Base-by-base conservation (phyloP, 2,329 filamentous ascomycete species). In the Colletotrichum gigasporum region DNA sequence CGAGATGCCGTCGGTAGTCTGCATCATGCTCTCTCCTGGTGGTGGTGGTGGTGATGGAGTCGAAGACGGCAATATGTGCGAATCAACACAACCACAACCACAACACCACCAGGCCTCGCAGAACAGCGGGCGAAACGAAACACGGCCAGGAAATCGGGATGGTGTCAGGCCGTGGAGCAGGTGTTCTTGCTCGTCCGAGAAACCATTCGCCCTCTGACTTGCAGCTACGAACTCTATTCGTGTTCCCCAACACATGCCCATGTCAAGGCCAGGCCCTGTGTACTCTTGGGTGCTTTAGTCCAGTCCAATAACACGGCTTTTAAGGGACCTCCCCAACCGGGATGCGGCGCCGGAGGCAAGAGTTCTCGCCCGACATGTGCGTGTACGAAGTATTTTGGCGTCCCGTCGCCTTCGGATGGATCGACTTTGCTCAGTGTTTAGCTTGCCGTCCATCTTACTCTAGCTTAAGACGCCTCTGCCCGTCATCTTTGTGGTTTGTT, bases 171-270 rank as follows among this genome's bases (percentile, higher is more conserved):
- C 41, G 32, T 30, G 32, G 18, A 22, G 32, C 55, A 48, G n/a
- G 16, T 34, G 20, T 35, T 42, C 28, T 35, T 32, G 45, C 9
- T n/a, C 28, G n/a, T n/a, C 26, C 22, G 56, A 20, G 50, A 53
- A 30, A 11, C 30, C 28, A 48, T 48, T 61, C 50, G 58, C 58
- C 58, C 22, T 47, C 48, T 45, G 57, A 12, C 57, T 53, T n/a
- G 47, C 45, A 52, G 28, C n/a, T 34, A 22, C 20, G 39, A 55
- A 61, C 41, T 55, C 58, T 61, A 39, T 34, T 24, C 11, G 20
- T 5, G 11, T 35, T 26, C 16, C 18, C 50, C 32, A 28, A 16
- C 30, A 44, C 20, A 45, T 14, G 20, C 24, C 35, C 44, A 50
- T 39, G 34, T 26, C 30, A 35, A n/a, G n/a, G n/a, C n/a, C n/a